A percentile compares a stretch with the other conserved stretches of the same genome.
Evolutionary conservation across 169 alveolate genomes (phyloP).

Genomic region (Plasmodium malariae): DNA sequence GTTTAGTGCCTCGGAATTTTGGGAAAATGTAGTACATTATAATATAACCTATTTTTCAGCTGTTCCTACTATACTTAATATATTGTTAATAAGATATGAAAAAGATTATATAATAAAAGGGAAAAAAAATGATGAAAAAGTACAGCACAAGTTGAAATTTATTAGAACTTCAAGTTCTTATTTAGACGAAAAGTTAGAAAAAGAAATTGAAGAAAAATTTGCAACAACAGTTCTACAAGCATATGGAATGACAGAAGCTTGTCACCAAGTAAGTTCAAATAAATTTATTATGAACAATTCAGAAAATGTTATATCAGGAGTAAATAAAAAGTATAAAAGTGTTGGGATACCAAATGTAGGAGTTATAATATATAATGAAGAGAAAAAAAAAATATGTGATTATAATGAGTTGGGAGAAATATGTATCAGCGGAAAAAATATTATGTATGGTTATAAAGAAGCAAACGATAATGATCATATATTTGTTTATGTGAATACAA

Average conservation of each 20-base stretch:
- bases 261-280: slow-evolving; percentile 74
- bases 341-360: slow-evolving; percentile 76
- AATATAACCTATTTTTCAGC: slow-evolving; percentile 65
- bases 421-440: slow-evolving; percentile 58
- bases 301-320: background rate
- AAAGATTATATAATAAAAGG: slow-evolving; percentile 36
- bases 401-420: slow-evolving; percentile 68
- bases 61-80: slow-evolving; percentile 65
- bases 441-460: slow-evolving; percentile 72
- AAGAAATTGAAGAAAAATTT: slow-evolving; percentile 60
- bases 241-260: slow-evolving; percentile 77
- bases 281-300: background rate
- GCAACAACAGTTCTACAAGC: slow-evolving; percentile 57
- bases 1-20: slow-evolving; percentile 70
- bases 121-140: slow-evolving; percentile 1
- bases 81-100: slow-evolving; percentile 49
- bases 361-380: slow-evolving; percentile 49
- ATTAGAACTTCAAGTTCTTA: slow-evolving; percentile 69
- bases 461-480: slow-evolving; percentile 55
- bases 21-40: slow-evolving; percentile 33
- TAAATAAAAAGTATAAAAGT: slow-evolving; percentile 62
- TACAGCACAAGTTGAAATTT: slow-evolving; percentile 54
- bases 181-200: slow-evolving; percentile 57
- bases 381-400: slow-evolving; percentile 37
- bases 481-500: slow-evolving; percentile 44